Percentiles rank a stretch among this genome's conserved stretches.
Conservation (phyloP, 2,329 filamentous ascomycete genomes). For the Paecilomyces niveus region DNA sequence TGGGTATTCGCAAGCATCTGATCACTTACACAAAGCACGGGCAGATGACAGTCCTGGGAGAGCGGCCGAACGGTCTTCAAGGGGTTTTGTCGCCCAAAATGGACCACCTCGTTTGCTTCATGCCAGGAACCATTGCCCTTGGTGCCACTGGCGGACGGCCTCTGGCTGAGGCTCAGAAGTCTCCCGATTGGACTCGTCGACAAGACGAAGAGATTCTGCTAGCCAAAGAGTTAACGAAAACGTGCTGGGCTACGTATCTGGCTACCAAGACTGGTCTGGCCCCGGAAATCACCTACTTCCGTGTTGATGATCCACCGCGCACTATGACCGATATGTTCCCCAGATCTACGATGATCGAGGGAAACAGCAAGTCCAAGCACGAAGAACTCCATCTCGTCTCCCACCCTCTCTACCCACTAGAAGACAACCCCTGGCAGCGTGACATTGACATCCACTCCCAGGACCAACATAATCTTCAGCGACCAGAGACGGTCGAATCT, state of each 20-base stretch:
- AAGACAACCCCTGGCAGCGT: slow-evolving; percentile 54
- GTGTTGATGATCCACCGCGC: slow-evolving; percentile 62
- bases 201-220: slow-evolving; percentile 83
- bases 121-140: slow-evolving; percentile 91
- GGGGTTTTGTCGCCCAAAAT: slow-evolving; percentile 73
- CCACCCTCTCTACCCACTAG: slow-evolving; percentile 22
- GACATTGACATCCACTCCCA: slow-evolving; percentile 74
- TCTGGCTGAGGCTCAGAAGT: slow-evolving; percentile 66
- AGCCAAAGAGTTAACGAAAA: slow-evolving; percentile 86
- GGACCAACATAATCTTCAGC: slow-evolving; percentile 89
- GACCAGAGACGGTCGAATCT: slow-evolving; percentile 93
- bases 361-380: slow-evolving; percentile 23
- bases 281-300: slow-evolving; percentile 88
- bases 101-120: slow-evolving; percentile 97
- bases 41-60: slow-evolving; percentile 81
- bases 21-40: slow-evolving; percentile 78
- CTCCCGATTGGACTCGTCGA: slow-evolving; percentile 64
- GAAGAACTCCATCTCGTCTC: slow-evolving; percentile 26
- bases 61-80: slow-evolving; percentile 68
- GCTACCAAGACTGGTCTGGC: slow-evolving; percentile 85
- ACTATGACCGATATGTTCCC: slow-evolving; percentile 34
- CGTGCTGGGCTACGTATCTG: slow-evolving; percentile 97
- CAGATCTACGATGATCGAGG: slow-evolving; percentile 20
- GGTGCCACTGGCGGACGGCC: slow-evolving; percentile 73
- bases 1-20: slow-evolving; percentile 83